phyloP scores from a whole-genome alignment of 345 rosid species.

The Anastatica hierochuntica region DNA sequence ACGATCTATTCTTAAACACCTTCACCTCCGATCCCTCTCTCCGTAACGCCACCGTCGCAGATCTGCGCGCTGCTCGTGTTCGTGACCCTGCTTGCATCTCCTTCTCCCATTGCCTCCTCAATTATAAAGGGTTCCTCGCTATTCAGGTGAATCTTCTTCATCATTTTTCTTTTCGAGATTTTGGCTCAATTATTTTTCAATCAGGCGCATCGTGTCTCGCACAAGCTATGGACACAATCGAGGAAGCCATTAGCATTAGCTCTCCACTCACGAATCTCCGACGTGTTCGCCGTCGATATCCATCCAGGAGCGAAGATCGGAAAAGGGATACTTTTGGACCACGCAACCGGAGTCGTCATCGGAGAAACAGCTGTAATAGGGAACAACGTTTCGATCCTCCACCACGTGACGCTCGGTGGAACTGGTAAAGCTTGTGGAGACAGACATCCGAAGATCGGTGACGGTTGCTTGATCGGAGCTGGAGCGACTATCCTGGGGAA shows the following conservation, averaged over 20 bases:
- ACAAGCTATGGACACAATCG: constrained; percentile 69
- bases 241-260: constrained; percentile 84
- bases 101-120: constrained; percentile 93
- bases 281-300: constrained; percentile 87
- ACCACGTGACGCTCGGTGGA: constrained; percentile 92
- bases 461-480: constrained; percentile 89
- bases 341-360: constrained; percentile 83
- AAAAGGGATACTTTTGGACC: constrained; percentile 80
- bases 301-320: constrained; percentile 94
- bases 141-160: constrained; percentile 48
- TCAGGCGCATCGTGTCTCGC: constrained; percentile 88
- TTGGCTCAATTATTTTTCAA: background rate
- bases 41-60: constrained; percentile 81
- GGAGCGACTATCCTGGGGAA: constrained; percentile 88
- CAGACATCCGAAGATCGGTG: constrained; percentile 91
- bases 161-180: no score
- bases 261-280: constrained; percentile 82
- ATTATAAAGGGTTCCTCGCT: constrained; percentile 90
- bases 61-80: constrained; percentile 72
- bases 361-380: constrained; percentile 93
- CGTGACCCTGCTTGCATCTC: constrained; percentile 97
- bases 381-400: constrained; percentile 84
- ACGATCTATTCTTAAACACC: constrained; percentile 82
- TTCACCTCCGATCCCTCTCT: constrained; percentile 69
- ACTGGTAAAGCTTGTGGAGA: constrained; percentile 73